Evolutionary conservation across 2,329 filamentous ascomycete genomes (phyloP).

Genomic region (Pseudogymnoascus sp.): DNA sequence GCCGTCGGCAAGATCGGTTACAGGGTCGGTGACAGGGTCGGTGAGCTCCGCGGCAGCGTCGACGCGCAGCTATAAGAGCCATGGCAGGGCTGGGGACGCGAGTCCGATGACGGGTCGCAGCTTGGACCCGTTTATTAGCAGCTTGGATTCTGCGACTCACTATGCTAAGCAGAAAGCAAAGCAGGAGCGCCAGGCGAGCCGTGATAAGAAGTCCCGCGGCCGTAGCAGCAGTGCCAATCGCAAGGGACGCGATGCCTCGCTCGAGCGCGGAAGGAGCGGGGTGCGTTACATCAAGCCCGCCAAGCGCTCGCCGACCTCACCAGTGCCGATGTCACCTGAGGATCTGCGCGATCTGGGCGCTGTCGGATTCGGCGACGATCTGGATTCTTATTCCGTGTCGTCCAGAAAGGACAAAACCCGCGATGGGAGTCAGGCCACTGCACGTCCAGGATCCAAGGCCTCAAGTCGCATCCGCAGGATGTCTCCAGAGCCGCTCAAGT

Average conservation of each 20-base stretch:
- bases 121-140: conserved; percentile 78
- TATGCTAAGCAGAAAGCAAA: conserved; percentile 45
- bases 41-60: conserved; percentile 36
- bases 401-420: conserved; percentile 17
- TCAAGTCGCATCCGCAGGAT: conserved; percentile 26
- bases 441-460: conserved; percentile 28
- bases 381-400: conserved; percentile 21
- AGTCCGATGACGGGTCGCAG: conserved; percentile 55
- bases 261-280: conserved; percentile 60
- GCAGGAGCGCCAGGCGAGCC: conserved; percentile 36
- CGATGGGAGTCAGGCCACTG: conserved; percentile 24
- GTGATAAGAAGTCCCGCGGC: conserved; percentile 33
- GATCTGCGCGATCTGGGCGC: conserved; percentile 58
- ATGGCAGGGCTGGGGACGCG: conserved; percentile 27
- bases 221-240: conserved; percentile 42
- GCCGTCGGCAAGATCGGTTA: conserved; percentile 29
- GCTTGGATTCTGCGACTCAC: conserved; percentile 67
- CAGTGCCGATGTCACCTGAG: conserved; percentile 88
- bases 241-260: conserved; percentile 51
- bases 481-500: conserved; percentile 22
- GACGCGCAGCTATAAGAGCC: conserved; percentile 41
- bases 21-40: conserved; percentile 41
- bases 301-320: conserved; percentile 85
- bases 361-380: conserved; percentile 26
- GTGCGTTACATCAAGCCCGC: conserved; percentile 63